Conservation (phyloP, 352 stramenopile species). For the Phytopythium boreale region DNA sequence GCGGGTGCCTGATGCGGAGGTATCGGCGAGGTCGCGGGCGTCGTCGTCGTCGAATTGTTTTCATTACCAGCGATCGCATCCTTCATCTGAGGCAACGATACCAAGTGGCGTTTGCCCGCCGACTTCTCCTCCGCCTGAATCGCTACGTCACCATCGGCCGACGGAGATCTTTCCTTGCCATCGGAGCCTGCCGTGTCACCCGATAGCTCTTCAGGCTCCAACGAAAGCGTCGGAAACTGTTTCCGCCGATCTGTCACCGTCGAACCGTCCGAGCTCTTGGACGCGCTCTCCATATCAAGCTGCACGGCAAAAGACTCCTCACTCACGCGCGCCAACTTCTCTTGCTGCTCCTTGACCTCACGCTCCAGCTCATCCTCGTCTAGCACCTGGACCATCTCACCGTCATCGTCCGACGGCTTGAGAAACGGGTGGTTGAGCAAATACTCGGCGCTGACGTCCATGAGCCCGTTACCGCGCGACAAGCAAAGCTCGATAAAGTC, state of each 20-base stretch:
- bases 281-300: constrained; percentile 77
- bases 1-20: constrained; percentile 11
- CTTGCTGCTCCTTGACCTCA: constrained; percentile 44
- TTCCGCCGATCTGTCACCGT: constrained; percentile 40
- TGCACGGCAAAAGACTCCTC: constrained; percentile 63
- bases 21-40: constrained; percentile 10
- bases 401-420: constrained; percentile 75
- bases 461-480: constrained; percentile 69
- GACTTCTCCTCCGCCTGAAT: constrained; percentile 48
- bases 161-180: constrained; percentile 9
- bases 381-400: constrained; percentile 72
- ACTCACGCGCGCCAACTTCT: constrained; percentile 47
- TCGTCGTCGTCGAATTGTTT: constrained; percentile 11
- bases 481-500: constrained; percentile 87
- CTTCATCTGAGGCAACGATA: constrained; percentile 8
- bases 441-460: constrained; percentile 83
- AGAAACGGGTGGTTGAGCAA: constrained; percentile 73
- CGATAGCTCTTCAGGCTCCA: constrained; percentile 52
- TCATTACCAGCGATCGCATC: constrained; percentile 11
- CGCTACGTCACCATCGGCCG: constrained; percentile 10
- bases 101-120: constrained; percentile 20
- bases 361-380: constrained; percentile 65
- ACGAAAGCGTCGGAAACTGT: constrained; percentile 49
- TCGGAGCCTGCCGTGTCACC: constrained; percentile 18
- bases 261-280: constrained; percentile 31